Evolutionary conservation across 75 land plant genomes (phyloP), one percentile per base, ranked within the genome.

Genomic region (Cupressus sempervirens): DNA sequence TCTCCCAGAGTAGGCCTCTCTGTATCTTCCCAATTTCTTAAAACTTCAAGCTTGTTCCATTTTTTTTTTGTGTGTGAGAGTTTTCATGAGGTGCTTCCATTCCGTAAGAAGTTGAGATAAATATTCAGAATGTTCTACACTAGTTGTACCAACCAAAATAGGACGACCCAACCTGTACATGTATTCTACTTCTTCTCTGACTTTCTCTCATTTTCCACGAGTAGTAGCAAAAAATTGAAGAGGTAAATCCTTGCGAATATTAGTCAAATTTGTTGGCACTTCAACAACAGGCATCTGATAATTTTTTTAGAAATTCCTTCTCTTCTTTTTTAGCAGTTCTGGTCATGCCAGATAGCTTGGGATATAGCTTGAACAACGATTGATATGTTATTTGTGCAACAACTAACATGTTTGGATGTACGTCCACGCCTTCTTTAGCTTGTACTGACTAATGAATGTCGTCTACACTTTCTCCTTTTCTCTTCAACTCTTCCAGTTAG

Each of bases 261-360:
- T 98, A 83, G 99, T 94, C 83, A 98, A 84, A 81, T 98, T 98
- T 80, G 99, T 96, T 58, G 99, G 99, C n/a, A 98, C 92, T 91
- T 93, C 99, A 86, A 98, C 96, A 43, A 98, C 99, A 1, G 99
- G 99, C 94, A 89, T 94, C 83, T 96, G 93, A 85, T 95, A 98
- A 89, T n/a, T 96, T 92, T 82, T 97, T 96, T 81, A 98, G 75
- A 88, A 98, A 98, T 79, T 98, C 99, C 46, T 91, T 93, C 58
- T 98, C 99, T 87, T 98, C 99, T 72, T 98, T 98, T 89, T 98
- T 98, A 54, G 99, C 98, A 56, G 99, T 98, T 83, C 99, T 98
- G 1, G 99, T 98, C 99, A 98, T 98, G 75, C 99, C 99, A 73
- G 99, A 96, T 50, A 96, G 90, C 84, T 98, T 98, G 32, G 99